Conservation (phyloP, 2,329 filamentous ascomycete genomes). For the Aspergillus floridensis region DNA sequence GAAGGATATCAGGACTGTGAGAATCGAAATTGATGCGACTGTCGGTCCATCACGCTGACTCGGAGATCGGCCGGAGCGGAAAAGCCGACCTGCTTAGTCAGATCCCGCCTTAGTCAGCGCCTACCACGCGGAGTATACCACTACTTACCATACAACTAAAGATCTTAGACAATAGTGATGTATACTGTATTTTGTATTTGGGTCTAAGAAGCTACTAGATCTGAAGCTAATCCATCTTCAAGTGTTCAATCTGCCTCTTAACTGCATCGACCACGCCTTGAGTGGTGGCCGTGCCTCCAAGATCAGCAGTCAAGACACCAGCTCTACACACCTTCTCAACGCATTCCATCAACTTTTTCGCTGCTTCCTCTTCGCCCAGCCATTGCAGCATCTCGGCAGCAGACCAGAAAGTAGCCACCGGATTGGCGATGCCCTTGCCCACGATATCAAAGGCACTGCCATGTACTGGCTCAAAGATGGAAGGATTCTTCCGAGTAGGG, state of each 20-base stretch:
- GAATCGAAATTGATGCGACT: not conserved
- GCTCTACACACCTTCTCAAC: slow-evolving; percentile 59
- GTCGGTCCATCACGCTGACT: not conserved
- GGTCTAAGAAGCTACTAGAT: not conserved
- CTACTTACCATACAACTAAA: too few species aligned
- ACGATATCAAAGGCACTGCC: slow-evolving; percentile 64
- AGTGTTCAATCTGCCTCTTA: slow-evolving; percentile 47
- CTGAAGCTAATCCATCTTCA: not conserved
- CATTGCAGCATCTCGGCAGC: slow-evolving; percentile 66
- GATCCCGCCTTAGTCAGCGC: too few species aligned
- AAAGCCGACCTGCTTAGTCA: not conserved
- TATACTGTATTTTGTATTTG: too few species aligned
- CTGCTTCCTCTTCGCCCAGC: slow-evolving; percentile 58
- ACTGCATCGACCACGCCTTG: slow-evolving; percentile 58
- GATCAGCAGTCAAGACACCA: slow-evolving; percentile 56
- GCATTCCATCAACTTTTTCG: slow-evolving; percentile 55
- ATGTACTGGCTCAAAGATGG: slow-evolving; percentile 63
- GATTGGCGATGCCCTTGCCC: slow-evolving; percentile 60
- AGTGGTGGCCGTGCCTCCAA: slow-evolving; percentile 57
- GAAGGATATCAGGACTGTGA: not conserved
- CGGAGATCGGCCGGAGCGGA: not conserved
- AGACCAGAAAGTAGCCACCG: slow-evolving; percentile 66
- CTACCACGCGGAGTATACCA: too few species aligned
- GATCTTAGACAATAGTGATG: too few species aligned
- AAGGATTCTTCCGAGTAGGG: slow-evolving; percentile 58